Conservation (phyloP, 1,139 yeast species). For the Lodderomyces beijingensis region DNA sequence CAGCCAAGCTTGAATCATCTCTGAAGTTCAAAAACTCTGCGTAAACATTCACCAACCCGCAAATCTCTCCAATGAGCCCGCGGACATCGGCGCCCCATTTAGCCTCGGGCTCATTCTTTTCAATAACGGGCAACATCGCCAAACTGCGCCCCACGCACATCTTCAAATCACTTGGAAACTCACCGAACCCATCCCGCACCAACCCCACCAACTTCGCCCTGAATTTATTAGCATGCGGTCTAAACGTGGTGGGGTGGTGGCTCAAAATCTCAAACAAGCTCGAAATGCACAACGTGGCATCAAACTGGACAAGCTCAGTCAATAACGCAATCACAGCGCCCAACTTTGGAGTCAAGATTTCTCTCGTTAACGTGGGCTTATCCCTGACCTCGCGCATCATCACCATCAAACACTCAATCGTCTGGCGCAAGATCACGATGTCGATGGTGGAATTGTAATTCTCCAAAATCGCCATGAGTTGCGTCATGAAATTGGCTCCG, state of each 20-base stretch:
- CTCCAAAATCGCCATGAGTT: slow-evolving; percentile 55
- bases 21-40: slow-evolving; percentile 53
- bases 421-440: slow-evolving; percentile 41
- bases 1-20: slow-evolving; percentile 46
- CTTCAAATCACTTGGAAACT: slow-evolving; percentile 37
- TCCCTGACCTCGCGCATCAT: slow-evolving; percentile 62
- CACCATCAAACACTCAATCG: slow-evolving; percentile 44
- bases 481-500: slow-evolving; percentile 54
- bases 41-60: slow-evolving; percentile 50
- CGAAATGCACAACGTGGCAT: slow-evolving; percentile 41
- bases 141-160: slow-evolving; percentile 43
- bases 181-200: slow-evolving; percentile 20
- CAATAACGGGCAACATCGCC: slow-evolving; percentile 56
- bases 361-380: slow-evolving; percentile 81
- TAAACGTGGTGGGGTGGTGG: slow-evolving; percentile 72
- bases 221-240: slow-evolving; percentile 69
- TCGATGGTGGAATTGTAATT: slow-evolving; percentile 41
- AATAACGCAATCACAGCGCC: slow-evolving; percentile 57
- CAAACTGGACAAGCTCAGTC: slow-evolving; percentile 38
- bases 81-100: slow-evolving; percentile 45
- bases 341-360: slow-evolving; percentile 74
- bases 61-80: slow-evolving; percentile 41
- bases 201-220: slow-evolving; percentile 40
- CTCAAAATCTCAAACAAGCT: slow-evolving; percentile 48
- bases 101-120: slow-evolving; percentile 47